Evolutionary conservation across 768 basidiomycete genomes (phyloP).

Genomic region (Suillus clintonianus): DNA sequence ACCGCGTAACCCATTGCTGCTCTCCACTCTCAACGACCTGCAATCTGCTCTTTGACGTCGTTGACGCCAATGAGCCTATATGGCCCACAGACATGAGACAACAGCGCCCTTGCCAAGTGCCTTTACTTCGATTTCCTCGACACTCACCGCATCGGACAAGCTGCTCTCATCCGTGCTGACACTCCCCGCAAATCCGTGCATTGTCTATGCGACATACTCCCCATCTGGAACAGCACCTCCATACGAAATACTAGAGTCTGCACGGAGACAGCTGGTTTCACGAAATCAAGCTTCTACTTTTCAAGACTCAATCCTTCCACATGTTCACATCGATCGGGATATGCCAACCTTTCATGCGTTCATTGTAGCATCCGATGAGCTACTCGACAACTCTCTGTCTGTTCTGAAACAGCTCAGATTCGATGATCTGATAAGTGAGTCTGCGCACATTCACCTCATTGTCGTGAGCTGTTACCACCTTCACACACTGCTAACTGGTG

Average conservation of each 20-base stretch:
- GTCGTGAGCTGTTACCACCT: slow-evolving; percentile 9
- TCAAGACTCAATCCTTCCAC: slow-evolving; percentile 51
- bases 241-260: slow-evolving; percentile 53
- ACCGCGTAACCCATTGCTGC: slow-evolving; percentile 1
- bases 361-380: slow-evolving; percentile 41
- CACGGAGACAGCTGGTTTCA: slow-evolving; percentile 49
- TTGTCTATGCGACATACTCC: slow-evolving; percentile 49
- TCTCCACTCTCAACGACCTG: slow-evolving; percentile 1
- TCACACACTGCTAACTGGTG: not conserved
- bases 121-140: slow-evolving; percentile 25
- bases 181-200: slow-evolving; percentile 43
- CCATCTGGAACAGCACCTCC: slow-evolving; percentile 27
- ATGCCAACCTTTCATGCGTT: slow-evolving; percentile 61
- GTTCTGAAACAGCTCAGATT: slow-evolving; percentile 42
- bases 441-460: not conserved
- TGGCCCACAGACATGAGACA: slow-evolving; percentile 31
- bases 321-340: slow-evolving; percentile 47
- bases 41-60: not conserved
- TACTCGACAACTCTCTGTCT: slow-evolving; percentile 29
- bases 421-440: slow-evolving; percentile 56
- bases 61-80: slow-evolving; percentile 13
- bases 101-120: slow-evolving; percentile 14
- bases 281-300: slow-evolving; percentile 41
- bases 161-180: slow-evolving; percentile 50
- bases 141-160: slow-evolving; percentile 38